Base-by-base conservation (phyloP, 2,329 filamentous ascomycete genomes). In the Blumeria graminis region DNA sequence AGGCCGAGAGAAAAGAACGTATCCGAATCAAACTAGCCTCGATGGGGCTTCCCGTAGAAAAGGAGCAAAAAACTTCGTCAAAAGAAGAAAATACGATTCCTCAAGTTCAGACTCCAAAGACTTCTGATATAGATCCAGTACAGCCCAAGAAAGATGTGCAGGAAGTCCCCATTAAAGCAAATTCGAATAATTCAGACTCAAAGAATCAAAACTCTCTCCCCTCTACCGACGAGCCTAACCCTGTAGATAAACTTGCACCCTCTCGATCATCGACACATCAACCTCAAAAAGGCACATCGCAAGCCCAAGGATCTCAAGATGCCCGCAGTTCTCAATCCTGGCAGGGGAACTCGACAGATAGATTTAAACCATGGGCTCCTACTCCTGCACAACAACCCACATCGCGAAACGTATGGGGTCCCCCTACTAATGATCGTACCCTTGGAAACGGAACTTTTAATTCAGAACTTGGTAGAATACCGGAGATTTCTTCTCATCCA, bases 381-480 rank as follows among this genome's bases (percentile, higher is more conserved):
- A 60, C 61, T 13, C 62, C 62, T 18, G 65, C 69, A 39, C 74
- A 73, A 52, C 69, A 71, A 48, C 60, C 70, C 10, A 67, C 72
- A 28, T 67, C 65, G 11, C 72, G 75, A 52, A 86, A 82, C 64
- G 81, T 88, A 16, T 89, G 84, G 84, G 84, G 80, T 16, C 78
- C 82, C 46, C 81, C n/a, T 13, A 78, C 78, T 56, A 81, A 77
- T 62, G 80, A 85, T 61, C 76, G 80, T 56, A 80, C 78, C 10
- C 78, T 89, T 18, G 84, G 84, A 3, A 89, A 89, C 65, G 84
- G 84, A 46, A 86, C 83, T 0, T 89, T 89, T 63, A 79, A 76
- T 57, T 73, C 77, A 11, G 77, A 80, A 61, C 72, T 82, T 55
- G 74, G 73, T 66, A 45, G 68, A 68, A 16, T 67, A 7, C 63